Conservation (phyloP, 306 rosid species). For the Acacia acuminata region DNA sequence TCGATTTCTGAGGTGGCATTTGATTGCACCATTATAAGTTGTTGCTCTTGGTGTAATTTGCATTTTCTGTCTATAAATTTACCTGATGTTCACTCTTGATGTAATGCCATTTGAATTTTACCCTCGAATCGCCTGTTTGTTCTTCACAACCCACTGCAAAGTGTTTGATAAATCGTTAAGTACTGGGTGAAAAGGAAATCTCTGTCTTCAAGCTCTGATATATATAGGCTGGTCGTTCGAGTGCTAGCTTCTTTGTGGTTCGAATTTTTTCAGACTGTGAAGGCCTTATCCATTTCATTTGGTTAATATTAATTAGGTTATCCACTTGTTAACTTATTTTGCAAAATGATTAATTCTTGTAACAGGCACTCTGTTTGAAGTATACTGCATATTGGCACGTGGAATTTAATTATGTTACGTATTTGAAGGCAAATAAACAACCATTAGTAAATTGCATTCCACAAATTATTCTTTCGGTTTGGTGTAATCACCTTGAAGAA, state of each 20-base stretch:
- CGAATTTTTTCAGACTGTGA: neutral
- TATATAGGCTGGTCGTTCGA: no score
- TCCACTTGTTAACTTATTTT: no score
- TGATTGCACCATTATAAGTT: slow-evolving; percentile 5
- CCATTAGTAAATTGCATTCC: neutral
- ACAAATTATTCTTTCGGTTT: neutral
- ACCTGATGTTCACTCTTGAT: neutral
- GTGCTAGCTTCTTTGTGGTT: neutral
- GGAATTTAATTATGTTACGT: neutral
- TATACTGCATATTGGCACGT: no score
- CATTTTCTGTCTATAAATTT: neutral
- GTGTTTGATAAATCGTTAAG: neutral
- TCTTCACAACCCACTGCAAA: neutral
- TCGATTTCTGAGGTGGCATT: slow-evolving; percentile 34
- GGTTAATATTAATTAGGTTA: neutral
- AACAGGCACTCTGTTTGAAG: neutral
- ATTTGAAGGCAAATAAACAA: neutral
- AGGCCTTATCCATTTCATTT: slow-evolving; percentile 7
- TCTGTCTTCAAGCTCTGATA: slow-evolving; percentile 33
- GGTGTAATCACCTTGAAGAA: neutral
- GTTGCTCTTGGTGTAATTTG: neutral
- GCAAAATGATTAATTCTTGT: neutral
- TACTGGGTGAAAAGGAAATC: neutral
- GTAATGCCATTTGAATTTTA: neutral
- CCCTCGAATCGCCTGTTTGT: neutral